Evolutionary conservation across 441 rosid genomes (phyloP).

Genomic region (Populus hybrid): DNA sequence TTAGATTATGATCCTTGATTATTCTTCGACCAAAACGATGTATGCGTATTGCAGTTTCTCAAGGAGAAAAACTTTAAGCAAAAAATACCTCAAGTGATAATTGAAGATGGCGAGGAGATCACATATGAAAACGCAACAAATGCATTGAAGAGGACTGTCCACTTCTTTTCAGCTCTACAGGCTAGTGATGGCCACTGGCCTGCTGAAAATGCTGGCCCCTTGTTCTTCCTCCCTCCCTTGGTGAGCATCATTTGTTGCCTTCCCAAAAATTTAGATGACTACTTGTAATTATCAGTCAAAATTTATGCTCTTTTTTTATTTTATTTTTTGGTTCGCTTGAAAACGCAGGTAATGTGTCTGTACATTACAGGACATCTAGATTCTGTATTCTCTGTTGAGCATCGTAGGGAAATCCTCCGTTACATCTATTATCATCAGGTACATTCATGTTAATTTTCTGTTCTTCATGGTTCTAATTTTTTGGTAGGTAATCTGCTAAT

Average conservation of each 20-base stretch:
- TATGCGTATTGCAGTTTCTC: conserved; percentile 27
- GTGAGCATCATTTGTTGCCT: conserved; percentile 5
- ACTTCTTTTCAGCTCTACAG: conserved; percentile 52
- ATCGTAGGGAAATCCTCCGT: conserved; percentile 68
- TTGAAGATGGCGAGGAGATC: conserved; percentile 46
- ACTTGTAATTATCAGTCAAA: neutral
- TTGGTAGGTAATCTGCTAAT: neutral
- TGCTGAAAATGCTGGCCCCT: conserved; percentile 60
- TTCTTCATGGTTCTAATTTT: neutral
- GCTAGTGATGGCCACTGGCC: conserved; percentile 77
- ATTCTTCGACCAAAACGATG: neutral
- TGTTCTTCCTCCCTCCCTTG: conserved; percentile 49
- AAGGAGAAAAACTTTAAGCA: conserved; percentile 53
- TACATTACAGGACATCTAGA: conserved; percentile 73
- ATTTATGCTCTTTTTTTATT: neutral
- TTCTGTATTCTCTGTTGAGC: conserved; percentile 49
- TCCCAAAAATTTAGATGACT: neutral
- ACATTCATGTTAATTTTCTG: neutral
- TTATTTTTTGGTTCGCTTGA: neutral
- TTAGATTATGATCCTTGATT: too few species aligned
- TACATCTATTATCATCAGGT: conserved; percentile 77
- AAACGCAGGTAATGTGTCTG: conserved; percentile 54
- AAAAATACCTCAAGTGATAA: conserved; percentile 33
- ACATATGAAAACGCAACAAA: conserved; percentile 39
- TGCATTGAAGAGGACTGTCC: conserved; percentile 42